Evolutionary conservation across 306 rosid species (phyloP), one percentile per base, ranked within the genome.

Genomic region (Lathyrus sativus): DNA sequence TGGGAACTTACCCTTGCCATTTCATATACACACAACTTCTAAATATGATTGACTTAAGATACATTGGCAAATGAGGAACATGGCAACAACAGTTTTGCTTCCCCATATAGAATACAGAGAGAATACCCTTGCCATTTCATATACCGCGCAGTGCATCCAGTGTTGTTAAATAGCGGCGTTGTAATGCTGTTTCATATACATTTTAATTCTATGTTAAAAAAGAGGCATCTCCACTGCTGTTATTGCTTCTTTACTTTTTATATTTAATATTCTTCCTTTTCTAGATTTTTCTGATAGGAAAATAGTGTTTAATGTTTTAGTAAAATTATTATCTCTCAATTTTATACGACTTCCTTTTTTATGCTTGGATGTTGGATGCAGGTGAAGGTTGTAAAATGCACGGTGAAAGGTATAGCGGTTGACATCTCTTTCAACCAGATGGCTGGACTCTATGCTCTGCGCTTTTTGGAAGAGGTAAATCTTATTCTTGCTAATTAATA

Each of bases 361-460:
- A 65, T 74, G 61, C 73, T 73, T 46, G 29, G 24, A 70, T 73
- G 59, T 76, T 79, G 74, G 55, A 56, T 65, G 68, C 87, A 89
- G 96, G 96, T 89, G 11, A 82, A 69, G 75, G 65, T 89, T 11
- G 85, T 89, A 48, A 89, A 89, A 57, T 86, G 87, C 76, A 81
- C 75, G 0, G 87, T 86, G 74, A 84, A 80, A 67, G 63, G 70
- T 65, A 74, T 84, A 39, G 81, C 86, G 13, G 80, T 86, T 29
- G 96, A 89, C 71, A 84, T 89, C 17, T 86, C 96, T 6, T 89
- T 89, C 72, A 89, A 89, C 62, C 96, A 89, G 74, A 55, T 77
- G 62, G 81, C 89, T 6, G 96, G 96, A 44, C 84, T 89, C 38
- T 75, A 54, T 68, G 81, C 89, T 56, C 62, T 89, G 4, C 74